Percentiles rank a stretch among this genome's conserved stretches.
These are phyloP conservation scores for Favolaschia claudopus DNA, from an alignment of 768 basidiomycete genomes.

Conservation along the genomic window DNA sequence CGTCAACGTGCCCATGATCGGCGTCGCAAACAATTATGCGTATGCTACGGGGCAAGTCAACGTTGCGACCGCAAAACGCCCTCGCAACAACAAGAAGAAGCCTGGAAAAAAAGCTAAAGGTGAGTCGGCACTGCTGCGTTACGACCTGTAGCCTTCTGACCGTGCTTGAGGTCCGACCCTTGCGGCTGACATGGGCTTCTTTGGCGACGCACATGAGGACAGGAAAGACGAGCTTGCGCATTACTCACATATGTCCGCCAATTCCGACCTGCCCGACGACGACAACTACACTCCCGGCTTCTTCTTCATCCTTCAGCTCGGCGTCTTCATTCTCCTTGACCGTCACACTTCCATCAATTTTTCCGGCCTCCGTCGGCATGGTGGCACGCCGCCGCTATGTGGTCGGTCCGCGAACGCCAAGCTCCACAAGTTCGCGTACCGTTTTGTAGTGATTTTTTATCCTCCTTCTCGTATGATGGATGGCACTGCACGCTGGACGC, in stretches of 20 bases:
- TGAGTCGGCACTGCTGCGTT: too few species aligned
- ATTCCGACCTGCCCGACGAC: neutral
- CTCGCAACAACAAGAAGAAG: neutral
- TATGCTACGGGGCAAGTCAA: slow-evolving; percentile 1
- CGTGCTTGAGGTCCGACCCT: neutral
- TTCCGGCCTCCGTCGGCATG: neutral
- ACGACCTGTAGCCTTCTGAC: too few species aligned
- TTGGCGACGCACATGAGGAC: neutral
- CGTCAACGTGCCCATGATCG: neutral
- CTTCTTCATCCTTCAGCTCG: neutral
- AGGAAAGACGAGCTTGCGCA: neutral
- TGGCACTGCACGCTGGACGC: neutral
- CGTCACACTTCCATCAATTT: slow-evolving; percentile 2
- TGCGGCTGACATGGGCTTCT: neutral
- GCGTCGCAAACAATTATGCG: neutral
- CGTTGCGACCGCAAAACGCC: neutral
- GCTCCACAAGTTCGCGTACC: neutral
- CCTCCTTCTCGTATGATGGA: slow-evolving; percentile 7
- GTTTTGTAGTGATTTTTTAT: slow-evolving; percentile 9
- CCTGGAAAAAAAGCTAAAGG: too few species aligned
- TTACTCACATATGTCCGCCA: slow-evolving; percentile 6
- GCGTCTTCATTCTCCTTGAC: slow-evolving; percentile 2
- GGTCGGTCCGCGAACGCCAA: neutral
- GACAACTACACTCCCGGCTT: neutral
- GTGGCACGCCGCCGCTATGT: neutral